Conservation (phyloP, 2,329 filamentous ascomycete species). For the Metarhizium sp. region DNA sequence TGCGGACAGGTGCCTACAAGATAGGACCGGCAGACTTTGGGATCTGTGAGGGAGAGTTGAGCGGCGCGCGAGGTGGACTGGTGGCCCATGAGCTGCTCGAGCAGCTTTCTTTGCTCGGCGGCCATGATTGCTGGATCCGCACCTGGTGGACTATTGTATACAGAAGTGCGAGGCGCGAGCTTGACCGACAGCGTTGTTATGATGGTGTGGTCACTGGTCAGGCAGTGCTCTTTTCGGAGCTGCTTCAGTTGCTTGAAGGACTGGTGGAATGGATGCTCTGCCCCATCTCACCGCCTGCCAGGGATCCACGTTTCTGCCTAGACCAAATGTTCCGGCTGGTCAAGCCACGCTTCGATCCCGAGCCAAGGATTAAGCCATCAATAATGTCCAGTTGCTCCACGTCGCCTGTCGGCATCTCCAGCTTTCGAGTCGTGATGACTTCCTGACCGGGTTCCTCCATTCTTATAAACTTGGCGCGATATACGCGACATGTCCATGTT, state of each 20-base stretch:
- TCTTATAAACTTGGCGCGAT: background rate
- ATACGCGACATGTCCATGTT: constrained; percentile 14
- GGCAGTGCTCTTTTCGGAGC: background rate
- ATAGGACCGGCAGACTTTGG: constrained; percentile 91
- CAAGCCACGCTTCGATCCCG: background rate
- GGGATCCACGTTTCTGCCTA: background rate
- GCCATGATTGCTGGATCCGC: constrained; percentile 52
- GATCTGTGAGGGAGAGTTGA: constrained; percentile 80
- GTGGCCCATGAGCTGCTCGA: constrained; percentile 90
- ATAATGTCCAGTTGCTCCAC: constrained; percentile 11
- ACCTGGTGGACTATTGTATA: background rate
- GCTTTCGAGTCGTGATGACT: background rate
- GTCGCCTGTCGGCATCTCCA: constrained; percentile 7
- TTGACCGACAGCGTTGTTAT: background rate
- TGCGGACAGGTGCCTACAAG: constrained; percentile 91
- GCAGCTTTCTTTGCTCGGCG: constrained; percentile 94
- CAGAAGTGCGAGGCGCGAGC: background rate
- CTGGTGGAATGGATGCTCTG: constrained; percentile 5
- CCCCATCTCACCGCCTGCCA: constrained; percentile 13
- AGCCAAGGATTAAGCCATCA: background rate
- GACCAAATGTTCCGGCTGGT: background rate
- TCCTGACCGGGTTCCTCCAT: constrained; percentile 1
- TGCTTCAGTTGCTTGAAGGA: background rate
- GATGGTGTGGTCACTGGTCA: background rate
- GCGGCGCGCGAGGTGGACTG: constrained; percentile 64